Base-by-base conservation (phyloP, 202 grass and related monocot species). In the Panicum hallii region DNA sequence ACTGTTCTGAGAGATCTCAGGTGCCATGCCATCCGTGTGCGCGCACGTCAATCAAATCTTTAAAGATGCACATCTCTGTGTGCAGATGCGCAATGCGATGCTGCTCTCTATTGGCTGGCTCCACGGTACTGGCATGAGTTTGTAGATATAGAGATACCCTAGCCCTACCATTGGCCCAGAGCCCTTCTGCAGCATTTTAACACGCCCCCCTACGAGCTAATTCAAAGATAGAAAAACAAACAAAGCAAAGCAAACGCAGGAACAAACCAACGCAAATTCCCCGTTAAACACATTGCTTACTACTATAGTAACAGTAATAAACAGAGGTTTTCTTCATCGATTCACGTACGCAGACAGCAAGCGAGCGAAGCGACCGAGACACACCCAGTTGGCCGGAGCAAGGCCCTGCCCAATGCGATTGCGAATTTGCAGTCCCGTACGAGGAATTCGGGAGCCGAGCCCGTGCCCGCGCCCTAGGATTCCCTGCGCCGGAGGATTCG, bases 141-240 rank as follows among this genome's bases (percentile, higher is more conserved):
- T 28, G 82, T 22, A 26, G 61, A 75, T 89, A 69, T 45, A 63
- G 61, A 80, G 69, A 84, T 84, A 68, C 32, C 53, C 54, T 45
- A 23, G 14, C n/a, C 81, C 74, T 12, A 28, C 41, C 28, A 43
- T 58, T 63, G 11, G 11, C 26, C 32, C 26, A 2, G 26, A 5
- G 4, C 60, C 60, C 60, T 61, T 6, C 57, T 11, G 22, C 17
- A 11, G 38, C 17, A 11, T 68, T 43, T 68, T 38, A 44, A 66
- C 62, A 34, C 14, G 9, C 9, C 7, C 26, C 26, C 56, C 3
- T 6, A 57, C 8, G 7, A 56, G 55, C 20, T 17, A 53, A 53
- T 17, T 17, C 49, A 53, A 53, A 6, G 49, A 53, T 0, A 53
- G 5, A 19, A 11, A 20, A 55, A 19, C 36, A 38, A 15, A 55